phyloP scores from a whole-genome alignment of 495 filamentous ascomycete genomes.

The Penicillium desertorum region DNA sequence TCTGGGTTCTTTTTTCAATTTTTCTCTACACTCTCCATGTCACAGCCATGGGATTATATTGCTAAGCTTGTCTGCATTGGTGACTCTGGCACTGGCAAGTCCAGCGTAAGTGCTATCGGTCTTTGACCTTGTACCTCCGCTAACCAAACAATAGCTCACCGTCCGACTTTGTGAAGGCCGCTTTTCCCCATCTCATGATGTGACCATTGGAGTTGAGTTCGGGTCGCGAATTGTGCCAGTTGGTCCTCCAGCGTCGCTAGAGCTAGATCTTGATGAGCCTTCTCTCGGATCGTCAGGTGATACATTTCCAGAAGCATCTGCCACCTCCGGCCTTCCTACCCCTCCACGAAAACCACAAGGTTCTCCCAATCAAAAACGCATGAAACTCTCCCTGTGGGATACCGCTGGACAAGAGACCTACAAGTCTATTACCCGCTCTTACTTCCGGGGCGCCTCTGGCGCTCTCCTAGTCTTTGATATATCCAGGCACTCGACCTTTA shows the following conservation, averaged over 20 bases:
- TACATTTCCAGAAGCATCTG: constrained; percentile 20
- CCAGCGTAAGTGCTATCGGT: constrained; percentile 52
- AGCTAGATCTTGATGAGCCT: constrained; percentile 36
- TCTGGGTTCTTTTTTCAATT: constrained; percentile 13
- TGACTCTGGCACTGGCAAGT: constrained; percentile 92
- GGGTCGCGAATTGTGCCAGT: constrained; percentile 91
- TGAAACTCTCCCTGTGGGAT: constrained; percentile 88
- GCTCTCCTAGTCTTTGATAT: constrained; percentile 96
- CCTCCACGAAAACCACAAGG: constrained; percentile 38
- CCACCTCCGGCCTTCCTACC: constrained; percentile 35
- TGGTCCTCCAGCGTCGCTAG: constrained; percentile 64
- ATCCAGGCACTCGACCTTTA: constrained; percentile 78
- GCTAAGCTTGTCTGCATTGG: constrained; percentile 97
- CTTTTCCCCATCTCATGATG: constrained; percentile 89
- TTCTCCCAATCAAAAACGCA: constrained; percentile 62
- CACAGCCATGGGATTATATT: constrained; percentile 93
- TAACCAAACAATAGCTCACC: constrained; percentile 59
- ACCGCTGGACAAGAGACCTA: constrained; percentile 97
- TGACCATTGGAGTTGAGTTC: constrained; percentile 98
- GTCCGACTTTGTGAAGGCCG: constrained; percentile 97
- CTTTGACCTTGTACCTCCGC: neutral
- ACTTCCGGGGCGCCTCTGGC: constrained; percentile 91
- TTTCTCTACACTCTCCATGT: constrained; percentile 53
- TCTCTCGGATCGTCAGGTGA: constrained; percentile 15
- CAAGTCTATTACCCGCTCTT: constrained; percentile 90